Base-by-base conservation (phyloP, 805 yeast genomes). In the Wickerhamomyces sydowiorum region DNA sequence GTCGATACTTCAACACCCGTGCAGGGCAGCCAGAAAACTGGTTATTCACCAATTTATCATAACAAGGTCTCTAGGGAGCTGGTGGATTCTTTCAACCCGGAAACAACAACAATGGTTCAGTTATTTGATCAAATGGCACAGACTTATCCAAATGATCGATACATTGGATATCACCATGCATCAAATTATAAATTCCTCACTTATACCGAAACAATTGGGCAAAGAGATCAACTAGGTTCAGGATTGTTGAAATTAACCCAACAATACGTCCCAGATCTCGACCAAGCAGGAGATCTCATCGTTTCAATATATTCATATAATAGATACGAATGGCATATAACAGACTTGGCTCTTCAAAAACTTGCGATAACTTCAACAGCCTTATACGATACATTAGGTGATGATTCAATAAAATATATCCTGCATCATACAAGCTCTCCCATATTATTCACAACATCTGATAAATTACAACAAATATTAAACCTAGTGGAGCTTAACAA, bases 321-420 rank as follows among this genome's bases (percentile, higher is more conserved):
- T 54, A 62, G 78, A 36, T 61, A 69, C 13, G 84, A 82, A 59
- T 82, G 89, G 89, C 64, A 68, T 15, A 52, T 82, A 13, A 59
- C 82, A 19, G 89, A 82, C 59, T 59, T 80, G 50, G 85, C 86
- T 0, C 76, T 82, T 53, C 67, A 66, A 25, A 65, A 73, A 12
- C 78, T 72, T 62, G 69, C 69, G 60, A 69, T 63, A 36, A 54
- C 70, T 5, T 63, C 66, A 40, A 75, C 76, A 9, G 67, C 76
- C 3, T 53, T 74, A 21, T 74, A 74, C 51, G 78, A 75, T 41
- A 72, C 78, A 13, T 52, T 74, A 40, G 80, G 79, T 6, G 71
- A 80, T 1, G 70, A 67, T 32, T 71, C 87, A 4, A 70, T 85
- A 5, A 70, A 68, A 45, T 79, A 78, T 53, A 81, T 82, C 50